Conservation (phyloP, 306 rosid species). For the Vachellia pachyceras region DNA sequence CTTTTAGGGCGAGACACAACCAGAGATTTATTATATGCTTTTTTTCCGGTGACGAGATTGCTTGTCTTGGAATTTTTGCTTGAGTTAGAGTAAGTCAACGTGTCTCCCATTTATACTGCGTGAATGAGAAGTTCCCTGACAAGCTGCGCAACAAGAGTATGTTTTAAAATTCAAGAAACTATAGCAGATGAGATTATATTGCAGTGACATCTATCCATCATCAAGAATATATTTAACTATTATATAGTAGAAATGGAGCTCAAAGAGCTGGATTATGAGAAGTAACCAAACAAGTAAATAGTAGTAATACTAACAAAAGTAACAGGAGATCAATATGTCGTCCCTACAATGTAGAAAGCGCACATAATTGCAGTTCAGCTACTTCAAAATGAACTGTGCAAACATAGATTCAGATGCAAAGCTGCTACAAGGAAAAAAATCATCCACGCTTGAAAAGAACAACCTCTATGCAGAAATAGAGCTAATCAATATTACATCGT, state of each 20-base stretch:
- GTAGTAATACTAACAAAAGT: not conserved
- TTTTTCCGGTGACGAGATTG: constrained; percentile 44
- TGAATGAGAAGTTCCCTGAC: constrained; percentile 32
- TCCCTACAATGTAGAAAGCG: not conserved
- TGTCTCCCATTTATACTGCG: constrained; percentile 61
- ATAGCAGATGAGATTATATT: constrained; percentile 14
- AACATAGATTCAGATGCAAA: not conserved
- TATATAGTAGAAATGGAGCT: not conserved
- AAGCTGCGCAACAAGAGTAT: constrained; percentile 7
- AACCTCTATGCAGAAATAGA: not conserved
- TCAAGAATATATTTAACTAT: constrained; percentile 2
- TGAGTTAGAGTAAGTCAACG: constrained; percentile 37
- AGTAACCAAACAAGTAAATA: constrained; percentile 32
- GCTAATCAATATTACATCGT: not conserved
- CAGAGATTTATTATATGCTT: constrained; percentile 37
- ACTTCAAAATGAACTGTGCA: constrained; percentile 17
- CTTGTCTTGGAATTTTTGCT: constrained; percentile 45
- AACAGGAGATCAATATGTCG: not conserved
- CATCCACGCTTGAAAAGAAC: not conserved
- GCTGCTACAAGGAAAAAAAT: not conserved
- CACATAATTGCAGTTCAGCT: not conserved
- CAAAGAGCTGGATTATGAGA: not conserved
- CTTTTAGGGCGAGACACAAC: constrained; percentile 61
- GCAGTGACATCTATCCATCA: not conserved
- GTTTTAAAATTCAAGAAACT: constrained; percentile 28